Conservation (phyloP, 2,329 filamentous ascomycete genomes). For the Fusarium drepaniforme region DNA sequence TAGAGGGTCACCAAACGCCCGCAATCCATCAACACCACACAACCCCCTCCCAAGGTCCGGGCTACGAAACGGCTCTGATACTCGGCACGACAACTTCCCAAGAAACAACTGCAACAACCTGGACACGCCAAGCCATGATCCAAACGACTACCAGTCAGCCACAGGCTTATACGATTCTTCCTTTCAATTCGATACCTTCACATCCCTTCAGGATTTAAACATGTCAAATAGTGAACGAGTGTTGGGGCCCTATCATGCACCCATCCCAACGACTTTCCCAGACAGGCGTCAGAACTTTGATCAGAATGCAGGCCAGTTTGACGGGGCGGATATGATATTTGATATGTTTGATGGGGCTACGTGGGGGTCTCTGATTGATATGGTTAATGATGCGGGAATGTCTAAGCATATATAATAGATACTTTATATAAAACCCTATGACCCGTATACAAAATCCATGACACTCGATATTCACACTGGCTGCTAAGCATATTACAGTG, state of each 20-base stretch:
- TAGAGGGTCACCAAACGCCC: neutral
- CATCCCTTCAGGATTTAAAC: neutral
- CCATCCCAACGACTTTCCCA: constrained; percentile 1
- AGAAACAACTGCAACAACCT: neutral
- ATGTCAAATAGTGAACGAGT: neutral
- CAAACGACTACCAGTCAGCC: neutral
- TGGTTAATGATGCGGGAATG: neutral
- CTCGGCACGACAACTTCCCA: neutral
- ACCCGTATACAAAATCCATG: too few relatives aligned
- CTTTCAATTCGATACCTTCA: neutral
- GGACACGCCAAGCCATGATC: neutral
- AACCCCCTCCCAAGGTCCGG: neutral
- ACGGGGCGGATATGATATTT: neutral
- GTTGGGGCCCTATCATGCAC: neutral
- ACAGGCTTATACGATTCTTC: neutral
- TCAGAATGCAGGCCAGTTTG: neutral
- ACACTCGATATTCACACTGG: neutral
- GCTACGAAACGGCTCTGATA: neutral
- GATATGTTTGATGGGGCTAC: constrained; percentile 4
- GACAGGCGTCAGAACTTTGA: neutral
- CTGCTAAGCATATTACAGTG: too few relatives aligned
- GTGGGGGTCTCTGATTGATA: neutral
- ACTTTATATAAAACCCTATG: neutral
- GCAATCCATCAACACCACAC: neutral
- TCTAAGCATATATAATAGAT: neutral